phyloP scores from a whole-genome alignment of 495 filamentous ascomycete species.

The Darksidea phi region DNA sequence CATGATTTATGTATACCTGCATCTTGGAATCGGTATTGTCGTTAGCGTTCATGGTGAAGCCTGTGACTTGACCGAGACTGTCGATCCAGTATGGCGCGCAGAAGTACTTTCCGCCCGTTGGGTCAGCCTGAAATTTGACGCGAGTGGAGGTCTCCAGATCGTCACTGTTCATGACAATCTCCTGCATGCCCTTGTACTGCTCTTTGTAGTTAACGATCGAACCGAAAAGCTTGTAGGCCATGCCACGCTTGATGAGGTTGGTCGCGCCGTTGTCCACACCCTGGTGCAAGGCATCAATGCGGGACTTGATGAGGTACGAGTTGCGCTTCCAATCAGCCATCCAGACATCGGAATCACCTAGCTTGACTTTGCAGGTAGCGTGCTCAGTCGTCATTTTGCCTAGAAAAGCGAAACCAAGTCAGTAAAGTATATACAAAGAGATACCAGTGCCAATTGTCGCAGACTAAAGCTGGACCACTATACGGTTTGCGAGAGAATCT shows the following conservation, averaged over 20 bases:
- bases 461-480: no score
- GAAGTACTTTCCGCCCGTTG: slow-evolving; percentile 19
- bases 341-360: slow-evolving; percentile 40
- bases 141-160: slow-evolving; percentile 69
- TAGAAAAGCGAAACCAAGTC: no score
- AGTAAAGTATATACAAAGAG: no score
- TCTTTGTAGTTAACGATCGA: slow-evolving; percentile 67
- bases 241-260: slow-evolving; percentile 56
- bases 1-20: slow-evolving; percentile 73
- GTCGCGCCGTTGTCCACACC: slow-evolving; percentile 35
- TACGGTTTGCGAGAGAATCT: no score
- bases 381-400: slow-evolving; percentile 54
- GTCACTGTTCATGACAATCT: slow-evolving; percentile 71
- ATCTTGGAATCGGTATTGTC: slow-evolving; percentile 69
- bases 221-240: slow-evolving; percentile 76
- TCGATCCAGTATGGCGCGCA: slow-evolving; percentile 31
- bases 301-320: slow-evolving; percentile 48
- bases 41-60: slow-evolving; percentile 78
- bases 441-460: no score
- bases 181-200: slow-evolving; percentile 70
- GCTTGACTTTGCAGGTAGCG: slow-evolving; percentile 50
- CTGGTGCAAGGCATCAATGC: slow-evolving; percentile 48
- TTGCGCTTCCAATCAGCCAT: slow-evolving; percentile 50
- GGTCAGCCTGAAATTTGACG: slow-evolving; percentile 47
- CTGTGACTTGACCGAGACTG: slow-evolving; percentile 45